Evolutionary conservation across 2,329 filamentous ascomycete species (phyloP).

Genomic region (Colletotrichum sp.): DNA sequence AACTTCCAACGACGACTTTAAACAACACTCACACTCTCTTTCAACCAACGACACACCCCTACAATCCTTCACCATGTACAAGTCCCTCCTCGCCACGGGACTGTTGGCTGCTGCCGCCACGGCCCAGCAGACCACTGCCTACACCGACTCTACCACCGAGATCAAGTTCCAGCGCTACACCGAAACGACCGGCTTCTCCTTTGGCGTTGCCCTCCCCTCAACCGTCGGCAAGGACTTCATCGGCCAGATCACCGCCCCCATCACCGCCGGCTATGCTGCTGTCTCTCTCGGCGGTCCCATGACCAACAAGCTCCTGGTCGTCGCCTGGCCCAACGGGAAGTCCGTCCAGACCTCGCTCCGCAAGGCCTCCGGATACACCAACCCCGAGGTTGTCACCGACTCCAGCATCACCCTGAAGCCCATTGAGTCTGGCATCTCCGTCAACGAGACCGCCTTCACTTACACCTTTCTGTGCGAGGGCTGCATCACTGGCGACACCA

Average conservation of each 20-base stretch:
- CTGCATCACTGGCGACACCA: constrained; percentile 35
- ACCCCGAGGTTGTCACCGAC: constrained; percentile 41
- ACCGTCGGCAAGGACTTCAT: constrained; percentile 19
- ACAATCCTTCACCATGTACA: constrained; percentile 13
- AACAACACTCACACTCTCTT: background rate
- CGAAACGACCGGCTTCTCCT: constrained; percentile 9
- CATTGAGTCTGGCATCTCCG: constrained; percentile 49
- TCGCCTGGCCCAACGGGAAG: constrained; percentile 47
- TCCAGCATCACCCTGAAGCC: constrained; percentile 37
- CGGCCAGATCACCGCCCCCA: constrained; percentile 18
- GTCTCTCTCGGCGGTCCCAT: constrained; percentile 44
- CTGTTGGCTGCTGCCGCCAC: constrained; percentile 6
- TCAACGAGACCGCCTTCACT: constrained; percentile 50
- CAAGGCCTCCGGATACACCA: constrained; percentile 38
- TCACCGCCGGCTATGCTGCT: constrained; percentile 13
- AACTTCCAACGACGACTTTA: background rate
- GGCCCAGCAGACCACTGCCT: constrained; percentile 16
- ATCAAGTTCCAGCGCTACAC: constrained; percentile 18
- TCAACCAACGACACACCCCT: background rate
- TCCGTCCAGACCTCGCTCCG: constrained; percentile 31
- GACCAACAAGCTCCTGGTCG: constrained; percentile 46
- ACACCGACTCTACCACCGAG: constrained; percentile 1
- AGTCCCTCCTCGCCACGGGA: constrained; percentile 11
- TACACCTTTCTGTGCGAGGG: constrained; percentile 53
- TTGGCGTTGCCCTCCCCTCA: constrained; percentile 12